Evolutionary conservation across 495 filamentous ascomycete genomes (phyloP).

Genomic region (Aspergillus carlsbadensis): DNA sequence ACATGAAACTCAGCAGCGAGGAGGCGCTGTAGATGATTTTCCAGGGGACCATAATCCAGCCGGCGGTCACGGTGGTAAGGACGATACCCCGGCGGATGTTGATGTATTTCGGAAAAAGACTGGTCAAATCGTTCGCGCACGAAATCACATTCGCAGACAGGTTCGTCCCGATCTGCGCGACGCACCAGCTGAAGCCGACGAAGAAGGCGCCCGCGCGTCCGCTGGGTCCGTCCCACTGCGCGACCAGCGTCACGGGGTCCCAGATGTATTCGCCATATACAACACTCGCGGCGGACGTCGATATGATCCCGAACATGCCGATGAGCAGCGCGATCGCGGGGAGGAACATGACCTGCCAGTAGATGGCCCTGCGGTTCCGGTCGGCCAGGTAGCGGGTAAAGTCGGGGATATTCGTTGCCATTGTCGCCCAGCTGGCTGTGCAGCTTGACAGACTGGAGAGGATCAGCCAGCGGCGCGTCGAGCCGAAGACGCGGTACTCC

Average conservation of each 20-base stretch:
- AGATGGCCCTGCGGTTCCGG: background rate
- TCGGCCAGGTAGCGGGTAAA: slow-evolving; percentile 3
- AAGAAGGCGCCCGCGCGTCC: slow-evolving; percentile 5
- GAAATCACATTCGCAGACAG: slow-evolving; percentile 1
- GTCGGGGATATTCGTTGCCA: slow-evolving; percentile 9
- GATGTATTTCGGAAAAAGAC: slow-evolving; percentile 6
- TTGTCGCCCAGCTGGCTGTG: slow-evolving; percentile 2
- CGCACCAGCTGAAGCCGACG: slow-evolving; percentile 8
- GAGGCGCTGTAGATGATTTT: slow-evolving; percentile 6
- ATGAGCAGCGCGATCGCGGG: slow-evolving; percentile 2
- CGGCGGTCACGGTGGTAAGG: slow-evolving; percentile 2
- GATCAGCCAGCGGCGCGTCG: slow-evolving; percentile 3
- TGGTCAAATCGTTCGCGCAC: background rate
- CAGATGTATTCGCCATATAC: slow-evolving; percentile 2
- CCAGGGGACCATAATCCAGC: slow-evolving; percentile 5
- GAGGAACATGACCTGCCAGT: slow-evolving; percentile 6
- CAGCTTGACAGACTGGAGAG: slow-evolving; percentile 2
- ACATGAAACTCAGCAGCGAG: slow-evolving; percentile 8
- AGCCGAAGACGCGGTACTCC: slow-evolving; percentile 1
- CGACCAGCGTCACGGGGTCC: background rate
- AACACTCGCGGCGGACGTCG: slow-evolving; percentile 2
- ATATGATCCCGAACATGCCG: slow-evolving; percentile 2
- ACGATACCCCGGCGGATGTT: slow-evolving; percentile 6
- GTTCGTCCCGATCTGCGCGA: slow-evolving; percentile 7
- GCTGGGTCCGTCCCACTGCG: background rate